Base-by-base conservation (phyloP, 495 filamentous ascomycete species). In the Xylaria longipes region DNA sequence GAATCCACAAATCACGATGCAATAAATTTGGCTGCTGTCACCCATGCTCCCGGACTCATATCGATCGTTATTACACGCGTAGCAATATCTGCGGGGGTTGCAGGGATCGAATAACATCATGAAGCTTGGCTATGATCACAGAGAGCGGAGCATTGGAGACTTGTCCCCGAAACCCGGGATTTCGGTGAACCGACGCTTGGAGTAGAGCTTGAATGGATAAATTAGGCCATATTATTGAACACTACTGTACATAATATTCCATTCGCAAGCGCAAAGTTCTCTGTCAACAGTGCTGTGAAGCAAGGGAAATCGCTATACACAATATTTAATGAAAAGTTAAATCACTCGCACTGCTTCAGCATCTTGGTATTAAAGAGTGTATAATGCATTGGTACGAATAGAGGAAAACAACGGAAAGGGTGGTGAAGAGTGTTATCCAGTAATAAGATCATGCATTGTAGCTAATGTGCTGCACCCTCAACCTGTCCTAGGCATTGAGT, bases 1-100 rank as follows among this genome's bases (percentile, higher is more conserved):
- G 63, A 66, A 45, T 66, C 63, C 63, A 45, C 63, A 45, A 66
- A 52, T 66, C 27, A 29, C 31, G 63, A 37, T 37, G 63, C 63
- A 52, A n/a, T 66, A 52, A 66, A 22, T 3, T 33, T 66, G 27
- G 43, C 43, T 31, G 3, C 31, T n/a, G 7, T 52, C 15, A 8
- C 27, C 31, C 5, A 52, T 25, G 25, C 31, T 33, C 45, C 45
- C 20, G 11, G 37, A 5, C 3, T 27, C 37, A 29, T 17, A 46
- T 29, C 33, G 25, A 63, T 63, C 60, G 22, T 41, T 22, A 60
- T 60, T 37, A 37, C 39, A 37, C 20, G 17, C 33, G 31, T n/a
- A 37, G 57, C 33, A 43, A 29, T 1, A 35, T 20, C n/a, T 31
- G 62, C 22, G 62, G 62, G 41, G 62, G n/a, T 0, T 48, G 17